Evolutionary conservation across 2,329 filamentous ascomycete genomes (phyloP).

Genomic region (Fusarium burgessii): DNA sequence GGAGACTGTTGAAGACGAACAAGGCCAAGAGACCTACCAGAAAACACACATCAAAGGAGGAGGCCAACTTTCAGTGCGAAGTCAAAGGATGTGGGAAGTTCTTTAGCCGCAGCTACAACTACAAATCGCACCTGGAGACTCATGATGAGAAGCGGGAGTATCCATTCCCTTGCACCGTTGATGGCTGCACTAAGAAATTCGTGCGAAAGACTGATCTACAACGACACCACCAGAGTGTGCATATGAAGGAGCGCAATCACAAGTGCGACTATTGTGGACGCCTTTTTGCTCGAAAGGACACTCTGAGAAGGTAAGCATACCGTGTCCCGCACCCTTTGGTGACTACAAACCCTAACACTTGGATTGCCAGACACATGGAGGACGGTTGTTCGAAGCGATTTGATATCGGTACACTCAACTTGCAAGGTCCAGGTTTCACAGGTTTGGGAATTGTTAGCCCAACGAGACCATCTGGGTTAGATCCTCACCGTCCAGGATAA

Average conservation of each 20-base stretch:
- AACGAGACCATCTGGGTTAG: constrained; percentile 25
- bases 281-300: constrained; percentile 84
- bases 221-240: constrained; percentile 73
- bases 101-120: constrained; percentile 88
- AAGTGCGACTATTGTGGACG: constrained; percentile 77
- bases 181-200: constrained; percentile 79
- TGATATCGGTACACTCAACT: constrained; percentile 65
- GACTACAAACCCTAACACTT: constrained; percentile 4
- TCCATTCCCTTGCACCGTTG: constrained; percentile 74
- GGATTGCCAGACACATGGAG: constrained; percentile 74
- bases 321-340: background rate
- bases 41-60: constrained; percentile 72
- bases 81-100: constrained; percentile 78
- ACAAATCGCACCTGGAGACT: constrained; percentile 86
- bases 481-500: constrained; percentile 38
- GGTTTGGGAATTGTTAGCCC: constrained; percentile 37
- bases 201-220: constrained; percentile 84
- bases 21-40: constrained; percentile 56
- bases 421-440: constrained; percentile 52
- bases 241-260: constrained; percentile 78
- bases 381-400: constrained; percentile 80
- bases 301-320: constrained; percentile 75
- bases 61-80: constrained; percentile 78
- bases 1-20: constrained; percentile 35
- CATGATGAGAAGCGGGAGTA: constrained; percentile 81